Evolutionary conservation across 2,329 filamentous ascomycete species (phyloP).

Genomic region (Neofusicoccum ribis): DNA sequence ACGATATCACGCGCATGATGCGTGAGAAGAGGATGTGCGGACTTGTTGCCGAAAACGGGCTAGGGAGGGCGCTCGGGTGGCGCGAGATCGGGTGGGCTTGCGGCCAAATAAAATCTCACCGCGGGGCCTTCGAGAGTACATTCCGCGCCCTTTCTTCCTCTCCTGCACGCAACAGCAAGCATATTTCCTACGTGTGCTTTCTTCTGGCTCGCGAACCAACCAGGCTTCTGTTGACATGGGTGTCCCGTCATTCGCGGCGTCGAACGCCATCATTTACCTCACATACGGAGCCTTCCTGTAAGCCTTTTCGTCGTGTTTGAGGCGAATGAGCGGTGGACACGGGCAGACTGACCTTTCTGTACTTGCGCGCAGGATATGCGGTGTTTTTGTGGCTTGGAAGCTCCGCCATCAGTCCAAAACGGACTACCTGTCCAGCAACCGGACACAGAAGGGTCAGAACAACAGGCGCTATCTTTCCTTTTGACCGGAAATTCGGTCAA

Average conservation of each 20-base stretch:
- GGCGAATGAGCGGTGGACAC: neutral
- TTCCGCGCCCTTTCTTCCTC: neutral
- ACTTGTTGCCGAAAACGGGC: constrained; percentile 12
- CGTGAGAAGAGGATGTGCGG: constrained; percentile 5
- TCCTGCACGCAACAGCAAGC: neutral
- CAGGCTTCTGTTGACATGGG: constrained; percentile 59
- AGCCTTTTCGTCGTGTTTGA: constrained; percentile 31
- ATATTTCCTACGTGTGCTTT: neutral
- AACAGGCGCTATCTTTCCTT: neutral
- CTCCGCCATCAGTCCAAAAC: constrained; percentile 64
- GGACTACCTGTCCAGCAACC: constrained; percentile 73
- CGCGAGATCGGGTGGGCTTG: constrained; percentile 8
- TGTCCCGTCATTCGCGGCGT: constrained; percentile 71
- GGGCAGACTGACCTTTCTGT: constrained; percentile 22
- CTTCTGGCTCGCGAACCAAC: neutral
- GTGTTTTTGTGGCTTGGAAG: constrained; percentile 58
- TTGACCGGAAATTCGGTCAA: neutral
- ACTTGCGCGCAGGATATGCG: constrained; percentile 56
- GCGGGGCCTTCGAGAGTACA: neutral
- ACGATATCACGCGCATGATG: constrained; percentile 5
- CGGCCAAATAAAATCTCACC: constrained; percentile 17
- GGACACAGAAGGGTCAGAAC: constrained; percentile 78
- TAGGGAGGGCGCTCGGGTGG: constrained; percentile 11
- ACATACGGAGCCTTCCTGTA: constrained; percentile 78
- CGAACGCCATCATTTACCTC: constrained; percentile 80